Evolutionary conservation across 805 yeast genomes (phyloP), one percentile per base, ranked within the genome.

Genomic region (Kuraishia capsulata): DNA sequence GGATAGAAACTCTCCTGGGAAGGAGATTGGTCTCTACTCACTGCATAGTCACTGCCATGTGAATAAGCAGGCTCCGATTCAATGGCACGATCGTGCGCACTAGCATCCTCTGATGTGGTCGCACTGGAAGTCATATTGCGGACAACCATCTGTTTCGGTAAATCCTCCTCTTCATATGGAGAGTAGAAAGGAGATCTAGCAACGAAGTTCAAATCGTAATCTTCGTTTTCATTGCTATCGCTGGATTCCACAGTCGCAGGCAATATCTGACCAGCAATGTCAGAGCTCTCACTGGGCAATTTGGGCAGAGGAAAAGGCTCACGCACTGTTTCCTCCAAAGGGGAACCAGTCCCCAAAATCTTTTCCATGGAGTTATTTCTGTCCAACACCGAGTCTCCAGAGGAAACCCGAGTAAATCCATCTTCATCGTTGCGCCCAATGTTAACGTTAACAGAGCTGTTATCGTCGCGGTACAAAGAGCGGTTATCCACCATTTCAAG

Each of bases 141-240:
- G 21, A 53, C 45, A 28, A 48, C 43, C 59, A 54, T 54, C 25
- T 43, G 47, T 42, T 40, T 38, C 2, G 44, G 46, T 6, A 29
- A 33, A 5, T 45, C 49, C 4, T 41, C 43, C 14, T 43, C 35
- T 16, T 50, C 55, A 40, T 55, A 54, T 8, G 51, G 57, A 2
- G 57, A 43, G 21, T 48, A 50, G 36, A 48, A 46, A 5, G 65
- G 63, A 2, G 66, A 53, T 36, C 54, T 51, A 2, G 63, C 65
- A 5, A 52, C 53, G 40, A 63, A 63, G 33, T 54, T 56, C 17
- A 63, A 38, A 4, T 46, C 53, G 2, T 50, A 48, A 2, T 42
- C 53, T 13, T 44, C 53, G 14, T 45, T 49, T 8, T 41, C 45
- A 13, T 45, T 44, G 4, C 43, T 44, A 14, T 45, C 49, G 30